phyloP scores from a whole-genome alignment of 805 yeast species.

The Debaryomyces hansenii region DNA sequence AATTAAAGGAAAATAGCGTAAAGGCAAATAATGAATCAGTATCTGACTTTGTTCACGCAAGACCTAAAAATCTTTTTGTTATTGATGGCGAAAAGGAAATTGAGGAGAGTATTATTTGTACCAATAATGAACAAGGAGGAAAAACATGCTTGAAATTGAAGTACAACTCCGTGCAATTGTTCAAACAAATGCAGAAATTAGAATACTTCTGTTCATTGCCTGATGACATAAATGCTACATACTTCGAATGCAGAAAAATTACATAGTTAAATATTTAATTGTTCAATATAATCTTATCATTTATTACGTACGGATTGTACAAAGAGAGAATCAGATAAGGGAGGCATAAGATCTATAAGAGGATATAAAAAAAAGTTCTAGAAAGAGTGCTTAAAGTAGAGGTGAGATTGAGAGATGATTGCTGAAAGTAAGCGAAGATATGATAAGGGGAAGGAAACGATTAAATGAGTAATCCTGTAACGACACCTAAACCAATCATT shows the following conservation, averaged over 20 bases:
- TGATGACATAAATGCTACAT: conserved; percentile 47
- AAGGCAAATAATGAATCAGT: conserved; percentile 21
- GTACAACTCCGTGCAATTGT: conserved; percentile 40
- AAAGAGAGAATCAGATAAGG: background rate
- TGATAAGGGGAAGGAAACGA: background rate
- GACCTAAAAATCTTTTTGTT: conserved; percentile 35
- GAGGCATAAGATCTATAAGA: background rate
- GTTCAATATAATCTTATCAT: background rate
- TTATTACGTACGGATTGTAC: background rate
- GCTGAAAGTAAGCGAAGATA: background rate
- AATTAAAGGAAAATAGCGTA: conserved; percentile 5
- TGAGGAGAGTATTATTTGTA: conserved; percentile 46
- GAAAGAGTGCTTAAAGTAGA: background rate
- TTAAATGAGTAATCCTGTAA: conserved; percentile 6
- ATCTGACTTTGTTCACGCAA: conserved; percentile 26
- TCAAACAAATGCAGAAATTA: conserved; percentile 49
- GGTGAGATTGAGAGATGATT: background rate
- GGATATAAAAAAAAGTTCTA: background rate
- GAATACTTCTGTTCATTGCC: conserved; percentile 53
- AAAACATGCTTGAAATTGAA: conserved; percentile 48
- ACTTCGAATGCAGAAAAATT: conserved; percentile 51
- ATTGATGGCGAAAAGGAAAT: conserved; percentile 43
- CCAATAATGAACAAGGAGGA: conserved; percentile 43
- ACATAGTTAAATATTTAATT: background rate
- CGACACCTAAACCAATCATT: conserved; percentile 3